Evolutionary conservation across 345 rosid genomes (phyloP), one percentile per base, ranked within the genome.

Genomic region (Clarkia xantiana): DNA sequence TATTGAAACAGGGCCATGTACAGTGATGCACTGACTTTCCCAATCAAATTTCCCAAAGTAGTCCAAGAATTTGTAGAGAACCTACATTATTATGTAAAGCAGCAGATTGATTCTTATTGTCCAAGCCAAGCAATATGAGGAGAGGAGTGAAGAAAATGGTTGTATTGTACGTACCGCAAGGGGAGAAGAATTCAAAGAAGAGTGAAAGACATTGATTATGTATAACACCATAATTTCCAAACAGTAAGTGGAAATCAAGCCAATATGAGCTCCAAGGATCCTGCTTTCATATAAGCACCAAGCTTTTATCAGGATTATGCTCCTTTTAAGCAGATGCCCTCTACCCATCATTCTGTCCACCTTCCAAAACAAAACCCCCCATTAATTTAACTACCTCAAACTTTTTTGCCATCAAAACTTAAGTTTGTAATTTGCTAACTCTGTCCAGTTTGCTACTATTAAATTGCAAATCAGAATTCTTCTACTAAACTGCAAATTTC

Each of bases 201-300:
- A 59, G 57, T 83, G 86, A 63, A 73, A 91, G 39, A 67, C 61
- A 66, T 91, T 79, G 72, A 83, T 73, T 67, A 91, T 70, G 56
- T 75, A 73, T 45, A 90, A 68, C 58, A 90, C 80, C 60, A 90
- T 58, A 7, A 71, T 78, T 61, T 87, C 95, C 66, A 89, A 65
- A 8, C 89, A 95, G 67, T 82, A 89, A 10, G 97, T 80, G 38
- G 97, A 78, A 54, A 89, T 73, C 69, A 89, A 57, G 44, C 97
- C 90, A 62, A 70, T 77, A 59, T 82, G 84, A 25, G 95, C 86
- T 49, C 97, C 95, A 46, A 89, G 95, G 57, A 80, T 76, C 11
- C 97, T 82, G 69, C 97, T 85, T 70, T 89, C 97, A 44, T 89
- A 89, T 49, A 80, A 89, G 73, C 97, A 89, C 97, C 97, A 89